These are phyloP conservation scores for Calendula officinalis DNA, from an alignment of 129 eudicot species.

Conservation along the genomic window DNA sequence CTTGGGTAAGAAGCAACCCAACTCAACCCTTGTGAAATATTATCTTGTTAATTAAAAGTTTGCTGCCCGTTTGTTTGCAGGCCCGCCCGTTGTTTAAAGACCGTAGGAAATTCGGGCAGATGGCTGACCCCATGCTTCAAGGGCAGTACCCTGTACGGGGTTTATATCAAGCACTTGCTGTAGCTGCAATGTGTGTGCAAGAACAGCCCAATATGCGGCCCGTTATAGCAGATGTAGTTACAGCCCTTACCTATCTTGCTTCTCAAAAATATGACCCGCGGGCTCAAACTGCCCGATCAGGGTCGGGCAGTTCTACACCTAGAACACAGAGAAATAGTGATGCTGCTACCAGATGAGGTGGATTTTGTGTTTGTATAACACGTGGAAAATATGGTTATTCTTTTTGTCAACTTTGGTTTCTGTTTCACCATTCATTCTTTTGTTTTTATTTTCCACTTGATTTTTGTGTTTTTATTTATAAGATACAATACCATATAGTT, in stretches of 20 bases:
- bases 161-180: slow-evolving; percentile 75
- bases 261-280: slow-evolving; percentile 54
- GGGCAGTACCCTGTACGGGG: slow-evolving; percentile 73
- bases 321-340: slow-evolving; percentile 49
- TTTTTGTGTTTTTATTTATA: slow-evolving; percentile 24
- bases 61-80: slow-evolving; percentile 24
- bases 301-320: slow-evolving; percentile 60
- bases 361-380: slow-evolving; percentile 30
- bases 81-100: slow-evolving; percentile 75
- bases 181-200: slow-evolving; percentile 90
- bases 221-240: slow-evolving; percentile 73
- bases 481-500: too few species aligned
- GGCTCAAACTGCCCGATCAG: slow-evolving; percentile 33
- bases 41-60: background rate
- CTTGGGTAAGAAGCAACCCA: slow-evolving; percentile 31
- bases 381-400: slow-evolving; percentile 17
- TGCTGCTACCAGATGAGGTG: slow-evolving; percentile 24
- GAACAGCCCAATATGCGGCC: slow-evolving; percentile 82
- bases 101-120: slow-evolving; percentile 67
- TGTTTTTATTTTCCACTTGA: slow-evolving; percentile 20
- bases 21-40: background rate
- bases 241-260: slow-evolving; percentile 75
- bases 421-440: slow-evolving; percentile 31
- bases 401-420: too few species aligned
- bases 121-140: slow-evolving; percentile 72